Conservation (phyloP, 1,139 yeast species). For the Yamadazyma siamensis region DNA sequence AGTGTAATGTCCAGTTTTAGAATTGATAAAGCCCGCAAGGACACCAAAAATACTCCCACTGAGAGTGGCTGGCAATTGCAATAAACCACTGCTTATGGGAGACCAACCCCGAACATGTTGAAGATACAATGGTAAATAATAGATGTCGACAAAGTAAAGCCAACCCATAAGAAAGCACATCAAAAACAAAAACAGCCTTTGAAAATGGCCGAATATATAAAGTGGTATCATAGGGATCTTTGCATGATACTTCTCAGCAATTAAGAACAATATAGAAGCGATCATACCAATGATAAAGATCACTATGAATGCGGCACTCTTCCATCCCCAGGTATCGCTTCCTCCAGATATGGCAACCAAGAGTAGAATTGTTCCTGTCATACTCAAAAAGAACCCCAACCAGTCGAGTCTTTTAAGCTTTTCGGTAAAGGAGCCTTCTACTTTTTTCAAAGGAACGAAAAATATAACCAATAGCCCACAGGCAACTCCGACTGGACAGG, state of each 20-base stretch:
- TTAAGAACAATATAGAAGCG: constrained; percentile 31
- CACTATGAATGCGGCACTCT: constrained; percentile 41
- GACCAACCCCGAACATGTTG: constrained; percentile 30
- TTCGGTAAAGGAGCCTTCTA: constrained; percentile 22
- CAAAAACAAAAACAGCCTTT: constrained; percentile 30
- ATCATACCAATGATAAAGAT: constrained; percentile 45
- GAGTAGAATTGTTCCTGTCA: constrained; percentile 40
- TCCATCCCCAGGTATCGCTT: constrained; percentile 50
- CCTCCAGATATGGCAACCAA: constrained; percentile 54
- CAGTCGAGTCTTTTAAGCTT: constrained; percentile 45
- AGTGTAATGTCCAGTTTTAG: constrained; percentile 37
- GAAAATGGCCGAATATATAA: constrained; percentile 43
- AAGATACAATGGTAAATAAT: constrained; percentile 46
- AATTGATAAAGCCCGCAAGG: constrained; percentile 36
- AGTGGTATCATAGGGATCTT: constrained; percentile 47
- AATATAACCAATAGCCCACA: constrained; percentile 21
- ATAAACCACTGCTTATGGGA: constrained; percentile 12
- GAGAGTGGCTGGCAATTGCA: constrained; percentile 15
- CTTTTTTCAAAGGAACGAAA: constrained; percentile 24
- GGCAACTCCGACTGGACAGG: constrained; percentile 39
- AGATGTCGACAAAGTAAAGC: constrained; percentile 43
- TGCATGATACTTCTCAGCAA: constrained; percentile 32
- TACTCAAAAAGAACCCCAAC: constrained; percentile 41
- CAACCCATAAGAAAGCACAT: constrained; percentile 46
- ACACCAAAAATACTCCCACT: constrained; percentile 15